Percentiles rank a stretch among this genome's conserved stretches.
Conservation (phyloP, 163 green algal species). For the Coccomyxa subellipsoidea region DNA sequence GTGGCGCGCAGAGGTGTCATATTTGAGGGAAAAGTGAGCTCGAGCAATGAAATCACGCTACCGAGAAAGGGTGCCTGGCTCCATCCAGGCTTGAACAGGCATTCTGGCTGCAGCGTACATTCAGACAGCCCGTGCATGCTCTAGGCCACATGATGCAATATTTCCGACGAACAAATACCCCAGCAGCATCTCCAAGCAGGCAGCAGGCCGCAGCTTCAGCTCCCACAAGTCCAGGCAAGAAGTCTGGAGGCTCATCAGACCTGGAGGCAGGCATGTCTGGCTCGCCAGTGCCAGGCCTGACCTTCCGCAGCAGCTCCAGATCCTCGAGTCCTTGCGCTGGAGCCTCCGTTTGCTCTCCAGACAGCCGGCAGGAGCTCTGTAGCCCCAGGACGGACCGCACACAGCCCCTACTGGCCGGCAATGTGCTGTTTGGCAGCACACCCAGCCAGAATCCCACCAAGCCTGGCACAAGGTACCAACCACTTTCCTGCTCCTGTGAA, state of each 20-base stretch:
- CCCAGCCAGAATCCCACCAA: not conserved
- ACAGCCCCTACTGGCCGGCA: not conserved
- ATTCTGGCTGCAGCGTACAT: too few species aligned
- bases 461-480: not conserved
- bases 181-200: not conserved
- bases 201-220: not conserved
- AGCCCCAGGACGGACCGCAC: not conserved
- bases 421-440: not conserved
- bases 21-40: too few species aligned
- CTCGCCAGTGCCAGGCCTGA: not conserved
- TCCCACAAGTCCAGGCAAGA: not conserved
- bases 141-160: not conserved
- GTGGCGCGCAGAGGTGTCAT: too few species aligned
- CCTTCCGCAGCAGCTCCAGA: not conserved
- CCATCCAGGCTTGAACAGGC: not conserved
- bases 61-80: too few species aligned
- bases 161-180: not conserved
- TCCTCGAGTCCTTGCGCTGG: not conserved
- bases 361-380: not conserved
- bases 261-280: not conserved
- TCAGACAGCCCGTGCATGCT: too few species aligned
- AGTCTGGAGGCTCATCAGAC: too few species aligned
- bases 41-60: too few species aligned
- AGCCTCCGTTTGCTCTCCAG: not conserved
- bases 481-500: too few species aligned